A percentile compares a stretch with the other conserved stretches of the same genome.
Conservation (phyloP, 2,329 filamentous ascomycete species). For the Alternaria ventricosa region DNA sequence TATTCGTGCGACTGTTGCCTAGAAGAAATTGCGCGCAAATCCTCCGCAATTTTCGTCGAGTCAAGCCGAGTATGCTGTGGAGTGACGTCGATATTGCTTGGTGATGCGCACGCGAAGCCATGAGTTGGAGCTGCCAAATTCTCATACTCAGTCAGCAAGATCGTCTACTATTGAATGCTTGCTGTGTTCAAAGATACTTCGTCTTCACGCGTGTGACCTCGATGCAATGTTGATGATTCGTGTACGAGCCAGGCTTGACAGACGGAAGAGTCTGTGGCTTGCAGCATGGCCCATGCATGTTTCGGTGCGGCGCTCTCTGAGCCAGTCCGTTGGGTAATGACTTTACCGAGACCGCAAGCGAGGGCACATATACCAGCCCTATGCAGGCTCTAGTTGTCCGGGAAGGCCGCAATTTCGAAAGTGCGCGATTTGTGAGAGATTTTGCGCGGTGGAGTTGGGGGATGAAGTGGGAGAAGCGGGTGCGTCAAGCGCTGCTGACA, state of each 20-base stretch:
- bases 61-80: neutral
- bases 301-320: slow-evolving; percentile 2
- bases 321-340: neutral
- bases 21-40: slow-evolving; percentile 1
- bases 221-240: neutral
- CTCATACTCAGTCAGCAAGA: neutral
- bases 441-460: neutral
- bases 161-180: too few species aligned
- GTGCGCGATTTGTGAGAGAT: neutral
- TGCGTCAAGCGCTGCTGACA: neutral
- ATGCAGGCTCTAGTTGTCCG: neutral
- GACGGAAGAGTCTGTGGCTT: neutral
- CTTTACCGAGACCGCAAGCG: neutral
- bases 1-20: slow-evolving; percentile 4
- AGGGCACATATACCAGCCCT: neutral
- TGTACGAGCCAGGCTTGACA: neutral
- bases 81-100: neutral
- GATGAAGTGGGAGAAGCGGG: neutral
- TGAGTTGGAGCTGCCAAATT: neutral
- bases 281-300: neutral
- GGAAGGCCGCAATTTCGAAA: neutral
- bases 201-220: neutral
- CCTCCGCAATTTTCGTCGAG: neutral
- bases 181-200: neutral
- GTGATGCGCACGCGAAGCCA: neutral